A percentile compares a stretch with the other conserved stretches of the same genome.
These are phyloP conservation scores for Trifolium dubium DNA, from an alignment of 306 rosid genomes.

Conservation along the genomic window DNA sequence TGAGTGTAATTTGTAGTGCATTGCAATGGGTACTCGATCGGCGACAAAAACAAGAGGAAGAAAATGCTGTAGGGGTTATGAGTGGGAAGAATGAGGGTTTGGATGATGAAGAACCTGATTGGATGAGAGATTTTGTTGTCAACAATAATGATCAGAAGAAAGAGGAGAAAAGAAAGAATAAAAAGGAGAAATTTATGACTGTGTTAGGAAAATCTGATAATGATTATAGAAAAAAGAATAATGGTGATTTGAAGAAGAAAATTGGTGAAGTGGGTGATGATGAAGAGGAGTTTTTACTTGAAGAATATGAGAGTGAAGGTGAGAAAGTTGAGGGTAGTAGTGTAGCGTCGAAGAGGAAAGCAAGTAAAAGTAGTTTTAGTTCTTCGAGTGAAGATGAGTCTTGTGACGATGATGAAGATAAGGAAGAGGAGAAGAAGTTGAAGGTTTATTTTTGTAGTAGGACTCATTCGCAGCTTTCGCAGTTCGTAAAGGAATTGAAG, in stretches of 20 bases:
- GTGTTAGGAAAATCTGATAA: slow-evolving; percentile 39
- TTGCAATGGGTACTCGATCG: slow-evolving; percentile 86
- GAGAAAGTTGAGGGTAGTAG: slow-evolving; percentile 51
- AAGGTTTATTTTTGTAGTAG: slow-evolving; percentile 89
- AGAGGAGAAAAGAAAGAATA: slow-evolving; percentile 46
- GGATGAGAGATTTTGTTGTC: slow-evolving; percentile 71
- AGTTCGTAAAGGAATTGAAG: slow-evolving; percentile 80
- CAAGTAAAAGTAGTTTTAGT: slow-evolving; percentile 43
- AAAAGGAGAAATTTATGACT: slow-evolving; percentile 45
- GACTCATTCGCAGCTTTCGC: slow-evolving; percentile 96
- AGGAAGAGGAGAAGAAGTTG: slow-evolving; percentile 57
- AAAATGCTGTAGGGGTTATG: slow-evolving; percentile 17
- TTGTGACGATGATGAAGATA: slow-evolving; percentile 49
- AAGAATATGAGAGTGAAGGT: slow-evolving; percentile 80
- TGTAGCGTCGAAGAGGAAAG: slow-evolving; percentile 67
- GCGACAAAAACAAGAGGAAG: slow-evolving; percentile 49
- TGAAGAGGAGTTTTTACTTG: slow-evolving; percentile 80
- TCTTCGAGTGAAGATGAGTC: slow-evolving; percentile 77
- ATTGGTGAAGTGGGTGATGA: slow-evolving; percentile 48
- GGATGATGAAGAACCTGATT: slow-evolving; percentile 93
- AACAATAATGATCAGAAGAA: slow-evolving; percentile 45
- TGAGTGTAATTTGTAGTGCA: slow-evolving; percentile 89
- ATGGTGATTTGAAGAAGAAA: slow-evolving; percentile 23
- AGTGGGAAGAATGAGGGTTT: slow-evolving; percentile 46
- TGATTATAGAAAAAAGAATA: background rate